Base-by-base conservation (phyloP, 768 basidiomycete species). In the Lepiota venenata region DNA sequence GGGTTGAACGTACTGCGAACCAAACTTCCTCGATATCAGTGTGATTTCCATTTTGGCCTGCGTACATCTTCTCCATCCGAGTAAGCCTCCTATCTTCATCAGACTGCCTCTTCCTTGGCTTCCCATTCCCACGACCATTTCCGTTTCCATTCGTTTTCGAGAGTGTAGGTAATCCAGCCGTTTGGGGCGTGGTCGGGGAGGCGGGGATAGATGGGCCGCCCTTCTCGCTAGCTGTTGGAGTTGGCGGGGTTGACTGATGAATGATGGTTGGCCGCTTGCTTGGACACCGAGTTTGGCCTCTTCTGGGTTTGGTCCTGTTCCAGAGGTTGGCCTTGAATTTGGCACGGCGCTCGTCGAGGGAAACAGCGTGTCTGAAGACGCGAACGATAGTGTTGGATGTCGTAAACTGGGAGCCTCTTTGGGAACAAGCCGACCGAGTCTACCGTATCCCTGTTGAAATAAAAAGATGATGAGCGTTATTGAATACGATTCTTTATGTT, bases 21-120 rank as follows among this genome's bases (percentile, higher is more conserved):
- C 85, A 87, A 1, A 88, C 85, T 61, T 88, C 84, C 50, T 80
- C 73, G n/a, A 85, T 68, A 58, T 79, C 69, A 0, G 74, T 77
- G 3, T 18, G 44, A 35, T 47, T 38, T 16, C 50, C 52, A 7
- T 56, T 45, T 41, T 63, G 56, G 45, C 59, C 58, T 5, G 72
- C 66, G 46, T 71, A 71, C 41, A 65, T 63, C n/a, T 59, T 56
- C 56, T 77, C 75, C 29, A 68, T 60, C 8, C 60, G 59, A 16
- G 63, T 66, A 39, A 71, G 55, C 8, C 52, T 59, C 37, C 60
- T 57, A 14, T 74, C 70, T 15, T 61, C 50, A 36, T 61, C 52
- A 18, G 65, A 66, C 45, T 64, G 60, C 25, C 42, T 42, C 45
- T 47, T 52, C n/a, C 40, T 25, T 15, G 25, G 14, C 21, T 55